These are phyloP conservation scores for Solanum verrucosum DNA, from an alignment of 257 asterid genomes.

Conservation along the genomic window DNA sequence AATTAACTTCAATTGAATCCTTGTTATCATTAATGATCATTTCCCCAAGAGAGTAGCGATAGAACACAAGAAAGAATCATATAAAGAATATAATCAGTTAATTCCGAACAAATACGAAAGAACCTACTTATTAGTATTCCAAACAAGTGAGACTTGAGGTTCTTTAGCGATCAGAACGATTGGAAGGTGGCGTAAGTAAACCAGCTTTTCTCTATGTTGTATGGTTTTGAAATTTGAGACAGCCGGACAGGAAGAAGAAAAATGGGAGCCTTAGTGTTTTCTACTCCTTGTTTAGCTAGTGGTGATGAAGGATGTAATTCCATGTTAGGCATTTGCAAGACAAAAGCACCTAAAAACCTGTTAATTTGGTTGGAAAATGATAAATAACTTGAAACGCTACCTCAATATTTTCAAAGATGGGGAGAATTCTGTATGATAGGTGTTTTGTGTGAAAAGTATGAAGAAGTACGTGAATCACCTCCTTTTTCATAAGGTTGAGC, in stretches of 20 bases:
- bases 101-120: background rate
- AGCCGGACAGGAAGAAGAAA: background rate
- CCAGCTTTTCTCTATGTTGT: background rate
- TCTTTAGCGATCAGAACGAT: background rate
- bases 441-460: background rate
- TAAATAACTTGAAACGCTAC: background rate
- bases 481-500: background rate
- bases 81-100: background rate
- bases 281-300: background rate
- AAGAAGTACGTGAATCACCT: background rate
- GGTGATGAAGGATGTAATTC: background rate
- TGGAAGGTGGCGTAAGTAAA: background rate
- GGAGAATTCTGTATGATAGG: background rate
- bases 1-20: background rate
- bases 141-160: background rate
- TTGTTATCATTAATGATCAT: background rate
- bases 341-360: background rate
- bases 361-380: background rate
- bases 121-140: background rate
- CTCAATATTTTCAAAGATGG: background rate
- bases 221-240: background rate
- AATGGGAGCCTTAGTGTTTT: background rate
- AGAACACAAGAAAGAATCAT: background rate
- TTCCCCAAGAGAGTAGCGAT: background rate
- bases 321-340: background rate